Base-by-base conservation (phyloP, 768 basidiomycete genomes). In the Tubosaeta sp. region DNA sequence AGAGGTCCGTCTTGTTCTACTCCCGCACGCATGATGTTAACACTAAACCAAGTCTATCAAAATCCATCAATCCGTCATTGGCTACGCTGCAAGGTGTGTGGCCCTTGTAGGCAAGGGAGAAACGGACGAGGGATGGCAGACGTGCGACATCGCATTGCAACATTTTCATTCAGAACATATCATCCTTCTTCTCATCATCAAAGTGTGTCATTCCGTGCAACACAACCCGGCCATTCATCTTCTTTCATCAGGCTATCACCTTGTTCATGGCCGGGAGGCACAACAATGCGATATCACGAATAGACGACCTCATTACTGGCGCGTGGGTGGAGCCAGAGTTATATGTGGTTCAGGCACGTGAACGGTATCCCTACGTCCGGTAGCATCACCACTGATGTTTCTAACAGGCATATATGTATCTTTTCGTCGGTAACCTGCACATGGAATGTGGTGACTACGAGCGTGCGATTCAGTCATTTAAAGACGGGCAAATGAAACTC, bases 261-360 rank as follows among this genome's bases (percentile, higher is more conserved):
- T 8, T 49, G 3, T 54, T 44, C 18, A 43, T 49, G 44, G 44
- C 39, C 5, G 55, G 55, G 22, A 40, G 49, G 7, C n/a, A 46
- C 9, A 19, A 12, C 5, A 24, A 41, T 27, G 55, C 49, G 8
- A 48, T 54, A 41, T 57, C 52, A 4, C 49, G 45, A 4, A 10
- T 29, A 13, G 45, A 44, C 3, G 36, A 47, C 25, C 45, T 52
- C 19, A 55, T 47, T 6, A 10, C 19, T 16, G 27, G 24, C 1
- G 24, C 18, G 1, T 16, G 4, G 6, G 12, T 12, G 2, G 27
- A 32, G 13, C n/a, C 42, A 4, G 7, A 10, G 14, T 45, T 39
- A n/a, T 52, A 35, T 27, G 27, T 19, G 1, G 40, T 49, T 3
- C 51, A 48, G 46, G 54, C 8, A 24, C 13, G 46, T 44, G 16